phyloP scores from a whole-genome alignment of 1,284 basidiomycete genomes.

The Irpex sp. region DNA sequence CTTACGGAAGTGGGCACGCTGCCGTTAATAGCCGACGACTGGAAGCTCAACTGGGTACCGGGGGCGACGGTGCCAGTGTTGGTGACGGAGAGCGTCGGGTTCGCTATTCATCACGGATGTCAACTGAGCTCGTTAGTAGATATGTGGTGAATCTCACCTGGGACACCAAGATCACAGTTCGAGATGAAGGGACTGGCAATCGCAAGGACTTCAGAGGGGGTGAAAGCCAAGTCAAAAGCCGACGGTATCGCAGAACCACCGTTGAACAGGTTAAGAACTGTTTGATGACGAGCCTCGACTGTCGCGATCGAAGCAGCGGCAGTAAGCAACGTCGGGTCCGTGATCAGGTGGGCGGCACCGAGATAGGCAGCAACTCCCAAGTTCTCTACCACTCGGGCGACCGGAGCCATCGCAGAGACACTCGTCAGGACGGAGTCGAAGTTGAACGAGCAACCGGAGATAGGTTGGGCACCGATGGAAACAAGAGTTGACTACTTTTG shows the following conservation, averaged over 20 bases:
- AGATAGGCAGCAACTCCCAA: slow-evolving; percentile 80
- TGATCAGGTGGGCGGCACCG: slow-evolving; percentile 65
- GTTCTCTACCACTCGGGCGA: slow-evolving; percentile 78
- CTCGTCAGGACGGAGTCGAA: slow-evolving; percentile 63
- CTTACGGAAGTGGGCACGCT: slow-evolving; percentile 40
- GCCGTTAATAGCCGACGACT: slow-evolving; percentile 52
- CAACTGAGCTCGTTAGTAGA: not conserved
- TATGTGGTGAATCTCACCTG: slow-evolving; percentile 34
- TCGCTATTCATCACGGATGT: slow-evolving; percentile 37
- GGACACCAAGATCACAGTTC: slow-evolving; percentile 64
- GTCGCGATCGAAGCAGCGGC: slow-evolving; percentile 78
- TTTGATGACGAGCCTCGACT: slow-evolving; percentile 80
- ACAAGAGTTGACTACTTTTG: slow-evolving; percentile 39
- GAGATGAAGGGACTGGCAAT: slow-evolving; percentile 71
- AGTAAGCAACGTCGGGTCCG: slow-evolving; percentile 61
- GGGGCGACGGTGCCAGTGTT: slow-evolving; percentile 52
- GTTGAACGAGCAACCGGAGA: slow-evolving; percentile 65
- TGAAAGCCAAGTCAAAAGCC: slow-evolving; percentile 70
- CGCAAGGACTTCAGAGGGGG: slow-evolving; percentile 69
- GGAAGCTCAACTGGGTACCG: slow-evolving; percentile 63
- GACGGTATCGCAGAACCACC: slow-evolving; percentile 58
- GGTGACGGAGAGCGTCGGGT: slow-evolving; percentile 58
- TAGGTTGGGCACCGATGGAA: slow-evolving; percentile 50
- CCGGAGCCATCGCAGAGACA: slow-evolving; percentile 67
- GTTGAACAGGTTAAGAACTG: slow-evolving; percentile 67